Evolutionary conservation across 2,329 filamentous ascomycete species (phyloP), one percentile per base, ranked within the genome.

Genomic region (Hymenoscyphus albidus): DNA sequence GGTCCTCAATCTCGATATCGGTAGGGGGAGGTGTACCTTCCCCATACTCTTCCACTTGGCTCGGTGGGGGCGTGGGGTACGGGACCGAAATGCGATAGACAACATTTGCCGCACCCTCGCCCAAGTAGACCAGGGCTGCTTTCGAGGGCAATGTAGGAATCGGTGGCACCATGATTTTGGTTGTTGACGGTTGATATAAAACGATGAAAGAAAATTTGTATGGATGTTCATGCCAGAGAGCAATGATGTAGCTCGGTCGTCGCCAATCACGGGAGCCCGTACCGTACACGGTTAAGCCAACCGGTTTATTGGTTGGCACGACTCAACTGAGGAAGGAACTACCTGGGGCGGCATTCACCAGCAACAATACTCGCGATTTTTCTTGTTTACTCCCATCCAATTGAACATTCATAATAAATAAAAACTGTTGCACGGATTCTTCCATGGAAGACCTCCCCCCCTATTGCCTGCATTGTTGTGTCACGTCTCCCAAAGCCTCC

Each of bases 51-150:
- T 77, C 69, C 76, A 76, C 66, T 75, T 68, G 44, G 74, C 67
- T 65, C 38, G 64, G 62, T 55, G 58, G 59, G 40, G 65, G 70
- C 35, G 66, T 68, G 13, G 65, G 68, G 55, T 62, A 75, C 69
- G 64, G 71, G 71, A 64, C 76, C 71, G 4, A 78, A 76, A 90
- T 81, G 69, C 83, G 82, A 72, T 91, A 93, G 67, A 93, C 88
- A 61, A 89, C 83, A 75, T 95, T 94, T 62, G 91, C 90, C 31
- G 89, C 88, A 31, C 91, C 91, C 76, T 95, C 91, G 31, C 81
- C 82, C 10, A 86, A 76, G 67, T 85, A 86, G 1, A 59, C 32
- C 7, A 64, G 31, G 14, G n/a, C 59, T 7, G 63, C 59, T 10
- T 27, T 51, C 12, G n/a, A 5, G 27, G 63, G 63, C 18, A 65